A percentile compares a stretch with the other conserved stretches of the same genome.
Evolutionary conservation across 805 yeast genomes (phyloP).

Genomic region (Lipomyces yamadae): DNA sequence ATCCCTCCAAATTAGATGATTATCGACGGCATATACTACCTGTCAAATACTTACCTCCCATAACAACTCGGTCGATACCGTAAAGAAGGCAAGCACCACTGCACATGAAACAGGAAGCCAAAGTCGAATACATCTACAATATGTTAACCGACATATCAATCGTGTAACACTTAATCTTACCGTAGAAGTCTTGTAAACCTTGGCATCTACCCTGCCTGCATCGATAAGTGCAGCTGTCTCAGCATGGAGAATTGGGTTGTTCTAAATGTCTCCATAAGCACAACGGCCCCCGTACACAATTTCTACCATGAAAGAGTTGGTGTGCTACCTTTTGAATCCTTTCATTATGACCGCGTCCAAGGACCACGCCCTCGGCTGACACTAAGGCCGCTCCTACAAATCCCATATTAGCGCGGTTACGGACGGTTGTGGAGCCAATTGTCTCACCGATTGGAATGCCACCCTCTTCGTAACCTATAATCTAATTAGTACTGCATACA

Average conservation of each 20-base stretch:
- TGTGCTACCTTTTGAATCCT: conserved; percentile 80
- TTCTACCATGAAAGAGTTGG: not conserved
- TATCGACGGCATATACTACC: not conserved
- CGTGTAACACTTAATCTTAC: conserved; percentile 14
- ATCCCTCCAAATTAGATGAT: not conserved
- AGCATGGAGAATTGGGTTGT: conserved; percentile 75
- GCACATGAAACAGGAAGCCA: conserved; percentile 95
- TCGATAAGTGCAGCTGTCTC: conserved; percentile 88
- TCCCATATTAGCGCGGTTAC: not conserved
- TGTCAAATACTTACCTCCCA: conserved; percentile 55
- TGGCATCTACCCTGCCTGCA: conserved; percentile 86
- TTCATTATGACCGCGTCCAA: conserved; percentile 90
- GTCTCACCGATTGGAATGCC: conserved; percentile 75
- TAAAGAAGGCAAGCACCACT: conserved; percentile 90
- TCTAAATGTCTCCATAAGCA: conserved; percentile 7
- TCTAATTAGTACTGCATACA: not conserved
- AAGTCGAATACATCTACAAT: conserved; percentile 75
- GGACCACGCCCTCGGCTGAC: conserved; percentile 72
- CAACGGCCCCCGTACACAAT: too few relatives aligned
- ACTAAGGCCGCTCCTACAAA: conserved; percentile 69
- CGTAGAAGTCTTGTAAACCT: conserved; percentile 80
- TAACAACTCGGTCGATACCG: conserved; percentile 82
- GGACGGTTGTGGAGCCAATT: conserved; percentile 36
- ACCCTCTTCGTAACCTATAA: conserved; percentile 73
- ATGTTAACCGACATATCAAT: not conserved